These are phyloP conservation scores for Vitis riparia DNA, from an alignment of 164 flowering plant species.

Conservation along the genomic window DNA sequence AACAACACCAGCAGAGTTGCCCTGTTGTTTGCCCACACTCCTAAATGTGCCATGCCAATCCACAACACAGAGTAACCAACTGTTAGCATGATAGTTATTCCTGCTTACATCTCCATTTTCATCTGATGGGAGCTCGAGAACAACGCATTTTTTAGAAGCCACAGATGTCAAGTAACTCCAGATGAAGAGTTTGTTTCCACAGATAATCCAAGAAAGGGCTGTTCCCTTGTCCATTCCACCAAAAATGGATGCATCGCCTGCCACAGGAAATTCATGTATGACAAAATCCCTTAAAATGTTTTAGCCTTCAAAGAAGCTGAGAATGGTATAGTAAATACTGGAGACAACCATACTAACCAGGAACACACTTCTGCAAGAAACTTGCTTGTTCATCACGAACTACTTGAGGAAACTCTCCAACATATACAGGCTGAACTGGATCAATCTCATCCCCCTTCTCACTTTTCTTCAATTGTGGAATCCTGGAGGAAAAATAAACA, in stretches of 20 bases:
- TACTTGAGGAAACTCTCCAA: constrained; percentile 86
- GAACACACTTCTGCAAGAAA: constrained; percentile 37
- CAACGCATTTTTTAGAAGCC: constrained; percentile 54
- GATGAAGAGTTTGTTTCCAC: constrained; percentile 59
- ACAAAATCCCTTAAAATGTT: not conserved
- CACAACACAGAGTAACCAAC: constrained; percentile 65
- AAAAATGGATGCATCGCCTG: constrained; percentile 55
- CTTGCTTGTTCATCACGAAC: constrained; percentile 77
- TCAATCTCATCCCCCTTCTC: constrained; percentile 54
- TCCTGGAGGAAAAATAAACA: constrained; percentile 28
- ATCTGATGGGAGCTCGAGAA: constrained; percentile 56
- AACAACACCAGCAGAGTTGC: constrained; percentile 57
- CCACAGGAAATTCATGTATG: constrained; percentile 7
- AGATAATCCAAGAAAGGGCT: constrained; percentile 76
- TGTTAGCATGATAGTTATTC: constrained; percentile 22
- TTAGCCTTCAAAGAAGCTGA: constrained; percentile 1
- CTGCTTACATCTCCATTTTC: constrained; percentile 34
- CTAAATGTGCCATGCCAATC: constrained; percentile 45
- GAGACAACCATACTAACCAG: constrained; percentile 42
- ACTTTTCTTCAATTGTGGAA: constrained; percentile 47
- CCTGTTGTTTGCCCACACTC: constrained; percentile 28
- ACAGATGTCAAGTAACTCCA: constrained; percentile 76
- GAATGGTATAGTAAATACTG: not conserved
- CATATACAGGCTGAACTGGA: constrained; percentile 69
- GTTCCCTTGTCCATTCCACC: constrained; percentile 89